phyloP scores from a whole-genome alignment of 176 grass and related monocot species.

The Coix lacrymajobi region DNA sequence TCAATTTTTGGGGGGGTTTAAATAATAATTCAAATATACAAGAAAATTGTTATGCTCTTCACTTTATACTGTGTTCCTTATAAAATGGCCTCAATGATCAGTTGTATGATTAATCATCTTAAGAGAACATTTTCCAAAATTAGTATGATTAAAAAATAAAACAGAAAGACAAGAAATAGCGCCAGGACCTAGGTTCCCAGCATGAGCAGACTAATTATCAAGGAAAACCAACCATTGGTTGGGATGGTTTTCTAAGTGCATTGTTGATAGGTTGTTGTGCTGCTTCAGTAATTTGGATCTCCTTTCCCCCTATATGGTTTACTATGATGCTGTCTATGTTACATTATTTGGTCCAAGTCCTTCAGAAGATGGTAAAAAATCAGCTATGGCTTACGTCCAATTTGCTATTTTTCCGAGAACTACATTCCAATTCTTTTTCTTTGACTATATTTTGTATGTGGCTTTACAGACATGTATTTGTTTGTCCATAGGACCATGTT shows the following conservation, averaged over 20 bases:
- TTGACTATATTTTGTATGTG: not conserved
- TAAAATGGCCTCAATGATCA: not conserved
- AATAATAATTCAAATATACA: not conserved
- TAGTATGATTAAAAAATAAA: not conserved
- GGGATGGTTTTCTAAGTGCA: not conserved
- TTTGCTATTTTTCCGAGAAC: not conserved
- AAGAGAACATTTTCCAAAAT: not conserved
- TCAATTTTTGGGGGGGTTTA: not conserved
- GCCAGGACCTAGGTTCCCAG: not conserved
- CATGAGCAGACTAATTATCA: not conserved
- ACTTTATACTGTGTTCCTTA: not conserved
- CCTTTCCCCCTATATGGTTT: not conserved
- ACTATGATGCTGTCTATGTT: slow-evolving; percentile 6
- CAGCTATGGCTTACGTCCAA: not conserved
- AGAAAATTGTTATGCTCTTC: not conserved
- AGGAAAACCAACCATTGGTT: not conserved
- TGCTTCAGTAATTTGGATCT: not conserved
- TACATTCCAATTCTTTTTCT: not conserved
- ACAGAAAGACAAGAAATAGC: not conserved
- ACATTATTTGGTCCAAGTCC: not conserved
- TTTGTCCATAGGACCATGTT: not conserved
- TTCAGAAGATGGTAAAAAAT: not conserved
- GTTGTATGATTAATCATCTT: not conserved
- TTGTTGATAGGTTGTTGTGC: not conserved
- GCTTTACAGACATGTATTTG: not conserved